Evolutionary conservation across 2,329 filamentous ascomycete genomes (phyloP).

Genomic region (Emydomyces testavorans): DNA sequence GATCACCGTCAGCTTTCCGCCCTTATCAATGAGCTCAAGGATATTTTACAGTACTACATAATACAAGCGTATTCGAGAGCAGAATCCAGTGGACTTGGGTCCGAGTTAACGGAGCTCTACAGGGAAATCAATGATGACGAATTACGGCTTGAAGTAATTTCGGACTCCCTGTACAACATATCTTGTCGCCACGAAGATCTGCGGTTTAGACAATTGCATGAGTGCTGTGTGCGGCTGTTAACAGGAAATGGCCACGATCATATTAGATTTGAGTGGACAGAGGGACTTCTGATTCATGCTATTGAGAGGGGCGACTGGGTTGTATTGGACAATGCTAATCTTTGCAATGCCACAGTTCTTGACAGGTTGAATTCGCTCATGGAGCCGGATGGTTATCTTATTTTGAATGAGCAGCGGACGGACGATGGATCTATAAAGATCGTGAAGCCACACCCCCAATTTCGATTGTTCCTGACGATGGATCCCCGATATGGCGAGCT

Average conservation of each 20-base stretch:
- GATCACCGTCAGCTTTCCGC: conserved; percentile 58
- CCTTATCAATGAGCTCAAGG: conserved; percentile 44
- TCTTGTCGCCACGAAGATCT: conserved; percentile 36
- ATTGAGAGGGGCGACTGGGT: conserved; percentile 81
- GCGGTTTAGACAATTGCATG: conserved; percentile 39
- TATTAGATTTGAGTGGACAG: conserved; percentile 89
- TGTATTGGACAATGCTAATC: conserved; percentile 90
- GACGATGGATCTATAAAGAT: conserved; percentile 68
- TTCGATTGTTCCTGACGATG: conserved; percentile 87
- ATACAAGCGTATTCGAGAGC: conserved; percentile 23
- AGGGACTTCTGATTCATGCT: conserved; percentile 81
- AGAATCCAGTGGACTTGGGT: conserved; percentile 18
- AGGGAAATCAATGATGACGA: conserved; percentile 24
- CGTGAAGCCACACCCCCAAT: conserved; percentile 70
- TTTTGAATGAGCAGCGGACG: conserved; percentile 85
- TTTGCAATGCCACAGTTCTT: conserved; percentile 88
- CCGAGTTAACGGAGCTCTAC: conserved; percentile 25
- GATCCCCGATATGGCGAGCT: conserved; percentile 86
- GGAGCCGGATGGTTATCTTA: conserved; percentile 76
- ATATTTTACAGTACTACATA: conserved; percentile 40
- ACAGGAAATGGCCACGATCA: conserved; percentile 48
- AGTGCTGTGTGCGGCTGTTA: conserved; percentile 42
- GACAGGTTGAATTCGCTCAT: conserved; percentile 90
- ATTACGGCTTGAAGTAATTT: conserved; percentile 24
- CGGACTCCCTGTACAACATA: conserved; percentile 26